A percentile compares a stretch with the other conserved stretches of the same genome.
Evolutionary conservation across 805 yeast genomes (phyloP).

Genomic region (Hagleromyces aurorensis): DNA sequence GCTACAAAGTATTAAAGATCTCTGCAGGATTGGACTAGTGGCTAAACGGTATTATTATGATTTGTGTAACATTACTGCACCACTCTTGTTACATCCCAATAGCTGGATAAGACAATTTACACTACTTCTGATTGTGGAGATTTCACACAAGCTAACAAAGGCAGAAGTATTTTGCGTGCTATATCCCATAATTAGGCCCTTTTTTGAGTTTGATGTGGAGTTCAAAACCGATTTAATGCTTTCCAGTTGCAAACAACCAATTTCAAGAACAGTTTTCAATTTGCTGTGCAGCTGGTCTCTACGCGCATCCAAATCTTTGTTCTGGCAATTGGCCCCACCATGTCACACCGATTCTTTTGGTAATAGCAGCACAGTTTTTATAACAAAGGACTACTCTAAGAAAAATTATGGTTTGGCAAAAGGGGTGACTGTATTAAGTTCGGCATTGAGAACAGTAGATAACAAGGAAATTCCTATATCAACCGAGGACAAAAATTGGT

Average conservation of each 20-base stretch:
- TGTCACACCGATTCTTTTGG: slow-evolving; percentile 39
- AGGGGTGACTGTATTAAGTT: slow-evolving; percentile 10
- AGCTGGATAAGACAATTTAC: slow-evolving; percentile 73
- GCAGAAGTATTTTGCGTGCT: slow-evolving; percentile 82
- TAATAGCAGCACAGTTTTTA: slow-evolving; percentile 25
- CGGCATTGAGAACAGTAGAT: slow-evolving; percentile 32
- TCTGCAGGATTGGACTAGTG: slow-evolving; percentile 51
- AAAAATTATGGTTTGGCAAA: slow-evolving; percentile 24
- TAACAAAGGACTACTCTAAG: slow-evolving; percentile 23
- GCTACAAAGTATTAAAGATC: slow-evolving; percentile 46
- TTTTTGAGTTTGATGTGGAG: slow-evolving; percentile 68
- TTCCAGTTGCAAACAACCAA: slow-evolving; percentile 59
- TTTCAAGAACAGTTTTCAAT: slow-evolving; percentile 58
- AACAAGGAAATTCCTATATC: slow-evolving; percentile 47
- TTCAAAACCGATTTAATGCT: slow-evolving; percentile 59
- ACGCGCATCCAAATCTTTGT: slow-evolving; percentile 56
- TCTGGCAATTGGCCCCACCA: slow-evolving; percentile 57
- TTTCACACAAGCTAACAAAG: slow-evolving; percentile 52
- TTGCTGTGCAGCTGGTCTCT: slow-evolving; percentile 64
- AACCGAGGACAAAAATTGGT: slow-evolving; percentile 62
- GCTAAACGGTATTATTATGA: slow-evolving; percentile 47
- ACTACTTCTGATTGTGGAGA: slow-evolving; percentile 49
- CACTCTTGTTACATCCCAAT: slow-evolving; percentile 76
- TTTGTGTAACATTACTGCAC: slow-evolving; percentile 41
- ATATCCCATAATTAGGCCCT: slow-evolving; percentile 72